Conservation (phyloP, 2,329 filamentous ascomycete species). For the Fusarium abutilonis region DNA sequence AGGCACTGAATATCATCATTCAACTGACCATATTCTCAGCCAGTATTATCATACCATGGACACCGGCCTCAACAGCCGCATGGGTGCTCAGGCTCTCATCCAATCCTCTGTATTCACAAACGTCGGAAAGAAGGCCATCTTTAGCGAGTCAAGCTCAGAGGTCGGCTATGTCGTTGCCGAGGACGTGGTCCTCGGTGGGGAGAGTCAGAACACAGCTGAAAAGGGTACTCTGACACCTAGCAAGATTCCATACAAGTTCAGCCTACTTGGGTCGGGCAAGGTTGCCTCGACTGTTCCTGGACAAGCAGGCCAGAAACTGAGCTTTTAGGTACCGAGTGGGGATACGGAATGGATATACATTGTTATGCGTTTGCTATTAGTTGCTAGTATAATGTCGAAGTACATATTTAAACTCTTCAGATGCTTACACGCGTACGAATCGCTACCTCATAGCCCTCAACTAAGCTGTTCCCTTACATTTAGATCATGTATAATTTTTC, state of each 20-base stretch:
- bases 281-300: slow-evolving; percentile 25
- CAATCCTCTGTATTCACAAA: slow-evolving; percentile 40
- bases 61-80: slow-evolving; percentile 41
- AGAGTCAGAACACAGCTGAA: slow-evolving; percentile 29
- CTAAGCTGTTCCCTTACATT: no score
- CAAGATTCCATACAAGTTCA: slow-evolving; percentile 30
- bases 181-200: slow-evolving; percentile 28
- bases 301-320: slow-evolving; percentile 32
- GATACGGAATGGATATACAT: not conserved
- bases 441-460: no score
- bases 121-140: slow-evolving; percentile 42
- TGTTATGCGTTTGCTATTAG: not conserved
- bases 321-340: not conserved
- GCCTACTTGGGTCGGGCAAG: slow-evolving; percentile 26
- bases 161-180: slow-evolving; percentile 29
- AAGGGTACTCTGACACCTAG: slow-evolving; percentile 14
- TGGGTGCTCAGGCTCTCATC: slow-evolving; percentile 39
- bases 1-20: rapidly evolving
- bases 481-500: no score
- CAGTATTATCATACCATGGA: slow-evolving; percentile 43
- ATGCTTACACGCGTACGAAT: no score
- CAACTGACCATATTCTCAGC: slow-evolving; percentile 1
- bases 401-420: no score
- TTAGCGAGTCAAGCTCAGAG: slow-evolving; percentile 32
- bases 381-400: no score